These are phyloP conservation scores for Dendrobium huoshanense DNA, from an alignment of 106 monocot species.

Conservation along the genomic window DNA sequence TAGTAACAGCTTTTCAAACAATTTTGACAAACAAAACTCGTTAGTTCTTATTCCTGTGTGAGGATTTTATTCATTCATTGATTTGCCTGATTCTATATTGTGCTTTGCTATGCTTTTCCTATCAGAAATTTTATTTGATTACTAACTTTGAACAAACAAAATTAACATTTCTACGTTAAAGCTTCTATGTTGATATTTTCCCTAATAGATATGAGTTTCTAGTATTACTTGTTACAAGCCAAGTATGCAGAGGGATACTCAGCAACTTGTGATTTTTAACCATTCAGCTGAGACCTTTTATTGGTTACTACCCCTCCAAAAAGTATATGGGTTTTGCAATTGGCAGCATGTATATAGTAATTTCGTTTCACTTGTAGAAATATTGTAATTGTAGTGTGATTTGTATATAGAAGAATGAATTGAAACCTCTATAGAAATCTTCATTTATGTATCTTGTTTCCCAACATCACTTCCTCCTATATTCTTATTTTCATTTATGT, in stretches of 20 bases:
- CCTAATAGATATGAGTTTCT: not conserved
- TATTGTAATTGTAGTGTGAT: not conserved
- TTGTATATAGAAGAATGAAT: not conserved
- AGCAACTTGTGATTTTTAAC: not conserved
- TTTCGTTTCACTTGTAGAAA: not conserved
- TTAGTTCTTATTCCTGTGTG: conserved; percentile 18
- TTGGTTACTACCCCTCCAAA: not conserved
- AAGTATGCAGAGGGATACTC: not conserved
- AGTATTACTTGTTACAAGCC: not conserved
- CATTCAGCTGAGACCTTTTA: not conserved
- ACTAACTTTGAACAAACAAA: not conserved
- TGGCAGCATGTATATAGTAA: too few relatives aligned
- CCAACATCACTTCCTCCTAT: not conserved
- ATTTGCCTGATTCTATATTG: not conserved
- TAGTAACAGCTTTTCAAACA: conserved; percentile 29
- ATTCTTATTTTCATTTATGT: not conserved
- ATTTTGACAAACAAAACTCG: conserved; percentile 41
- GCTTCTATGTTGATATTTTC: not conserved
- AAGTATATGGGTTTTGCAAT: not conserved
- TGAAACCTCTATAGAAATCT: not conserved
- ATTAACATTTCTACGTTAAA: not conserved
- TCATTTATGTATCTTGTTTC: not conserved
- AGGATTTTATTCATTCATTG: not conserved
- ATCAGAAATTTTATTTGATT: not conserved
- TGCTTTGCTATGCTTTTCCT: not conserved